Evolutionary conservation across 1,139 yeast genomes (phyloP).

Genomic region (Sugiyamaella pinicola): DNA sequence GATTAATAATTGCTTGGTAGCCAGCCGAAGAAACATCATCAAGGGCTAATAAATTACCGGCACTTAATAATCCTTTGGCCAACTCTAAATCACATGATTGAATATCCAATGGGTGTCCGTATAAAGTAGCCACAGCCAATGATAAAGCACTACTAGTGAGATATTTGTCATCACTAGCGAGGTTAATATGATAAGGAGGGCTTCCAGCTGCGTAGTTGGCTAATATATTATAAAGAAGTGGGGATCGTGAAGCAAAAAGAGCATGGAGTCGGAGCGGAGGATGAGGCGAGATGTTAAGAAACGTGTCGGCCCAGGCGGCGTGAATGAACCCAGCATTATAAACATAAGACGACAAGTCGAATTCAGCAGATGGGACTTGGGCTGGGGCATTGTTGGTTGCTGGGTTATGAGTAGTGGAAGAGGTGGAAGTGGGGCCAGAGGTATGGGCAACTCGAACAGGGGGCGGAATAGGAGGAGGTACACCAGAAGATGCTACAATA

Average conservation of each 20-base stretch:
- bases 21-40: slow-evolving; percentile 37
- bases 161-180: slow-evolving; percentile 56
- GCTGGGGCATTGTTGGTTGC: no score
- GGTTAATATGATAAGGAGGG: slow-evolving; percentile 55
- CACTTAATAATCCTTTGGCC: slow-evolving; percentile 40
- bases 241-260: slow-evolving; percentile 41
- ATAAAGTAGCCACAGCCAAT: slow-evolving; percentile 42
- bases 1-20: slow-evolving; percentile 30
- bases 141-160: slow-evolving; percentile 46
- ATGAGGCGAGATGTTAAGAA: slow-evolving; percentile 36
- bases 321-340: slow-evolving; percentile 43
- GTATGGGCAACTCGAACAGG: no score
- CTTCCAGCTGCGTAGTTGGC: slow-evolving; percentile 30
- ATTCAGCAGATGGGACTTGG: no score
- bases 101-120: slow-evolving; percentile 39
- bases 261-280: slow-evolving; percentile 42
- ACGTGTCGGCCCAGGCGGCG: slow-evolving; percentile 45
- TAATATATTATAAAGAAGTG: slow-evolving; percentile 38
- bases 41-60: slow-evolving; percentile 39
- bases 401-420: background rate
- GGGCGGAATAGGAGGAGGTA: no score
- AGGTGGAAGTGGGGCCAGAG: no score
- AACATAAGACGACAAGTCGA: slow-evolving; percentile 38
- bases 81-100: slow-evolving; percentile 31
- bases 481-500: no score